Percentiles rank a stretch among this genome's conserved stretches.
phyloP scores from a whole-genome alignment of 805 yeast species.

The Ogataea paradorogensis region DNA sequence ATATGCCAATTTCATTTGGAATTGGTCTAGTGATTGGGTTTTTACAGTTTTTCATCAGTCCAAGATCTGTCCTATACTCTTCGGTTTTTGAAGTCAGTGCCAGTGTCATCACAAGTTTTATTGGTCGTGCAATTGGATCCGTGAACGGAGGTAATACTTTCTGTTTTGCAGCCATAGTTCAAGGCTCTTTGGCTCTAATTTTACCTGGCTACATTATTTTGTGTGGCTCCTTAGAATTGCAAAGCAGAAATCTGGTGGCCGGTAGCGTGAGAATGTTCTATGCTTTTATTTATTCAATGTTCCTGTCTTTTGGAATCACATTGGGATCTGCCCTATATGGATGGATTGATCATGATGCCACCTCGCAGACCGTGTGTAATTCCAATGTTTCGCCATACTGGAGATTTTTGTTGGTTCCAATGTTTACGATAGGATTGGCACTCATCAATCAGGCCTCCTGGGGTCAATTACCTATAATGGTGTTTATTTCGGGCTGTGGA shows the following conservation, averaged over 20 bases:
- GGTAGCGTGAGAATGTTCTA: constrained; percentile 96
- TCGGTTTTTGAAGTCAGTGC: constrained; percentile 93
- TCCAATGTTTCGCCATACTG: constrained; percentile 53
- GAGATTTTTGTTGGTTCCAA: constrained; percentile 75
- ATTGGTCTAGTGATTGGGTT: constrained; percentile 82
- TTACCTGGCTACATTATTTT: constrained; percentile 92
- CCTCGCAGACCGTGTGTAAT: constrained; percentile 58
- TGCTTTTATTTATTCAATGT: constrained; percentile 88
- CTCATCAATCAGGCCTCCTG: constrained; percentile 81
- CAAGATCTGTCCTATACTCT: constrained; percentile 76
- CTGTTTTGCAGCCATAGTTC: constrained; percentile 86
- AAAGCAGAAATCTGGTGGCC: constrained; percentile 85
- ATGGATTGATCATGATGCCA: constrained; percentile 83
- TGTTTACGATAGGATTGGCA: constrained; percentile 57
- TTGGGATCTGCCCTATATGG: constrained; percentile 92
- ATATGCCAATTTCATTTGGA: constrained; percentile 77
- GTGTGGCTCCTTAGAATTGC: constrained; percentile 89
- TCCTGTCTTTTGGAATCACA: constrained; percentile 91
- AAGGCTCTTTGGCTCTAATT: constrained; percentile 86
- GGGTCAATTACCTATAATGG: constrained; percentile 84
- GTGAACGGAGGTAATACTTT: constrained; percentile 60
- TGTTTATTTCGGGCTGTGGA: constrained; percentile 71
- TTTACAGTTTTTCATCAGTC: constrained; percentile 76
- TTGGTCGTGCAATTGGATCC: constrained; percentile 88
- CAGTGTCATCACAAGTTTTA: constrained; percentile 80